Evolutionary conservation across 495 filamentous ascomycete genomes (phyloP).

Genomic region (Copromyces sp.): DNA sequence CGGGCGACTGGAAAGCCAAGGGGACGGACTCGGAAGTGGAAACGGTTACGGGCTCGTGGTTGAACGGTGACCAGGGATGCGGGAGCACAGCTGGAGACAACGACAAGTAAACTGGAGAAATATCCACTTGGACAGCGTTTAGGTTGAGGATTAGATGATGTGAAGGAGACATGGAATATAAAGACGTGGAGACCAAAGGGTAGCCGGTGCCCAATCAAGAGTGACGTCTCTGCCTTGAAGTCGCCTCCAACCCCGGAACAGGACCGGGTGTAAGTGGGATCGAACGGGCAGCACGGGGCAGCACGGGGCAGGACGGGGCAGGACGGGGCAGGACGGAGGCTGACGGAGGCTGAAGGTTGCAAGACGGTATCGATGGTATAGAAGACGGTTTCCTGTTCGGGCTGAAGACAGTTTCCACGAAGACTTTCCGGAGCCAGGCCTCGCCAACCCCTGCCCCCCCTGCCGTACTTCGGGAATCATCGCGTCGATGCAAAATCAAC

Average conservation of each 20-base stretch:
- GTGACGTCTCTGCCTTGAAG: slow-evolving; percentile 15
- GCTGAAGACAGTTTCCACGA: slow-evolving; percentile 19
- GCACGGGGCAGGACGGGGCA: neutral
- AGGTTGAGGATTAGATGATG: slow-evolving; percentile 5
- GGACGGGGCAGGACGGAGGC: neutral
- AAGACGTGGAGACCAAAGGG: slow-evolving; percentile 12
- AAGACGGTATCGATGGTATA: neutral
- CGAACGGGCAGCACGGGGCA: neutral
- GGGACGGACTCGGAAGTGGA: neutral
- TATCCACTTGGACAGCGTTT: slow-evolving; percentile 22
- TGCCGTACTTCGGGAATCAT: slow-evolving; percentile 12
- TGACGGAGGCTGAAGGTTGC: neutral
- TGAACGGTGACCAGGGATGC: slow-evolving; percentile 15
- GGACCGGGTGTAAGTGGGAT: slow-evolving; percentile 18
- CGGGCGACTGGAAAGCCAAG: slow-evolving; percentile 1
- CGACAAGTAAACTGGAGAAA: slow-evolving; percentile 11
- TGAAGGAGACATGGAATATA: slow-evolving; percentile 17
- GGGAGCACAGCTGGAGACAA: slow-evolving; percentile 13
- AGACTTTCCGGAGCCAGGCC: slow-evolving; percentile 26
- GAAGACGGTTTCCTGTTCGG: slow-evolving; percentile 2
- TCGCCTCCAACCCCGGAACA: slow-evolving; percentile 11
- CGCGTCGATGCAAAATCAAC: neutral
- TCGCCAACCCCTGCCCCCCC: slow-evolving; percentile 13
- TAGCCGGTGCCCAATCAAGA: slow-evolving; percentile 11
- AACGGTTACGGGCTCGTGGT: slow-evolving; percentile 4